phyloP scores from a whole-genome alignment of 495 filamentous ascomycete genomes.

The Neurospora terricola region DNA sequence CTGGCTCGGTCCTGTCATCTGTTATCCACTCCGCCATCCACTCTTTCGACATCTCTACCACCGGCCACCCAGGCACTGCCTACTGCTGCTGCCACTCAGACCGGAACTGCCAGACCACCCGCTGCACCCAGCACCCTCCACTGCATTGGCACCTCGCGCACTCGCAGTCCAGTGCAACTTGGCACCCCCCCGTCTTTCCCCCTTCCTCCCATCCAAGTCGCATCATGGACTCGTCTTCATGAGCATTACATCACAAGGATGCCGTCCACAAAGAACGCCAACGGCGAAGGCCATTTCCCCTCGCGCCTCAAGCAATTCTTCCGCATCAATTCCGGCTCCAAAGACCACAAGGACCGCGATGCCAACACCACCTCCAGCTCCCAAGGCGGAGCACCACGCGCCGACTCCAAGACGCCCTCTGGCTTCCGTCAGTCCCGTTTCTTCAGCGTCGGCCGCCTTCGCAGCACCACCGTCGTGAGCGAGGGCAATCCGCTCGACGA shows the following conservation, averaged over 20 bases:
- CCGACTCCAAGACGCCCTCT: conserved; percentile 46
- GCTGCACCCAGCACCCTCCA: neutral
- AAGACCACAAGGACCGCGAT: conserved; percentile 31
- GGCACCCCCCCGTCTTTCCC: conserved; percentile 2
- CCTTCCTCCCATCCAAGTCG: conserved; percentile 2
- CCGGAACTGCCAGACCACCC: neutral
- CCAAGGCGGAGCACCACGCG: conserved; percentile 10
- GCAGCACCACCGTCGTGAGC: conserved; percentile 82
- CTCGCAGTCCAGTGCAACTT: conserved; percentile 1
- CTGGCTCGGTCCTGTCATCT: neutral
- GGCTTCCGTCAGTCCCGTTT: conserved; percentile 72
- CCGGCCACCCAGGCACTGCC: neutral
- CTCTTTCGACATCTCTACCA: conserved; percentile 1
- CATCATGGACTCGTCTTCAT: conserved; percentile 23
- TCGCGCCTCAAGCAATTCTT: conserved; percentile 96
- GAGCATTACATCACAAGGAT: conserved; percentile 19
- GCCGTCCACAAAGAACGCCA: conserved; percentile 30
- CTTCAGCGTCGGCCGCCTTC: conserved; percentile 65
- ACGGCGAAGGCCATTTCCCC: conserved; percentile 56
- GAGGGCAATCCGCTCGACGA: conserved; percentile 89
- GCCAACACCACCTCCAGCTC: conserved; percentile 24
- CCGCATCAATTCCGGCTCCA: conserved; percentile 62
- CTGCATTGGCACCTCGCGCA: conserved; percentile 1
- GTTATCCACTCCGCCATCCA: conserved; percentile 4
- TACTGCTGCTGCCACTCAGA: neutral